Conservation (phyloP, 148 eudicot genomes). For the Rhododendron vialii region DNA sequence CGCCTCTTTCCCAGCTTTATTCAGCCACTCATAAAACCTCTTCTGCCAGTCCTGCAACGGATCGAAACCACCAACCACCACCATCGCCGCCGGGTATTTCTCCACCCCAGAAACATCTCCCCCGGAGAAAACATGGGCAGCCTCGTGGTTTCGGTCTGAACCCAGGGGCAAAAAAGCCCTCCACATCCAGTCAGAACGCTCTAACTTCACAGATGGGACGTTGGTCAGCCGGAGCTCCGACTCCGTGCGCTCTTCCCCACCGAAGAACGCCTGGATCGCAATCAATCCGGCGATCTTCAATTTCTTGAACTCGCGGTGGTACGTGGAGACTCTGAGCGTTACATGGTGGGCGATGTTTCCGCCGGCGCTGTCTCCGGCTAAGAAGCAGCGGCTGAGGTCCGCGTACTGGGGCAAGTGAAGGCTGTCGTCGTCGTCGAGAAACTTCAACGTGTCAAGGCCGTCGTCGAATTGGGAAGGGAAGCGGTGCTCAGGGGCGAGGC, state of each 20-base stretch:
- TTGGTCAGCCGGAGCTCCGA: slow-evolving; percentile 27
- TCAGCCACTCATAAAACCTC: slow-evolving; percentile 25
- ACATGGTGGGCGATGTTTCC: slow-evolving; percentile 4
- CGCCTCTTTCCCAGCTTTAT: slow-evolving; percentile 25
- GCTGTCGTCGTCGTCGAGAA: neutral
- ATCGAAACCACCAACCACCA: slow-evolving; percentile 13
- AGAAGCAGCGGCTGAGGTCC: neutral
- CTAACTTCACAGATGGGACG: neutral
- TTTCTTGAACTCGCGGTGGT: slow-evolving; percentile 2
- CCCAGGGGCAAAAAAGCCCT: slow-evolving; percentile 39
- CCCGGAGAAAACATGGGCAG: slow-evolving; percentile 14
- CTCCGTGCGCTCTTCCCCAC: slow-evolving; percentile 10
- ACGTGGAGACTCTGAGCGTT: neutral
- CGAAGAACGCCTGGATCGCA: slow-evolving; percentile 30
- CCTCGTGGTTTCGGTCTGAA: slow-evolving; percentile 36
- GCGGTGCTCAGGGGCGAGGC: slow-evolving; percentile 34
- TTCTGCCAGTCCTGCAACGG: slow-evolving; percentile 31
- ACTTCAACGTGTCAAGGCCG: slow-evolving; percentile 20
- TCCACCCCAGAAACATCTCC: neutral
- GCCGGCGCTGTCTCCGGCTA: slow-evolving; percentile 5
- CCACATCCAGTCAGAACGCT: slow-evolving; percentile 32
- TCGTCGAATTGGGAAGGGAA: slow-evolving; percentile 32
- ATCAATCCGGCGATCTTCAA: slow-evolving; percentile 26
- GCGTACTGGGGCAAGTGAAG: neutral
- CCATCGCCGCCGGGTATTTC: slow-evolving; percentile 26